Percentiles rank a stretch among this genome's conserved stretches.
phyloP scores from a whole-genome alignment of 2,329 filamentous ascomycete genomes.

The Endoconidiophora polonica region DNA sequence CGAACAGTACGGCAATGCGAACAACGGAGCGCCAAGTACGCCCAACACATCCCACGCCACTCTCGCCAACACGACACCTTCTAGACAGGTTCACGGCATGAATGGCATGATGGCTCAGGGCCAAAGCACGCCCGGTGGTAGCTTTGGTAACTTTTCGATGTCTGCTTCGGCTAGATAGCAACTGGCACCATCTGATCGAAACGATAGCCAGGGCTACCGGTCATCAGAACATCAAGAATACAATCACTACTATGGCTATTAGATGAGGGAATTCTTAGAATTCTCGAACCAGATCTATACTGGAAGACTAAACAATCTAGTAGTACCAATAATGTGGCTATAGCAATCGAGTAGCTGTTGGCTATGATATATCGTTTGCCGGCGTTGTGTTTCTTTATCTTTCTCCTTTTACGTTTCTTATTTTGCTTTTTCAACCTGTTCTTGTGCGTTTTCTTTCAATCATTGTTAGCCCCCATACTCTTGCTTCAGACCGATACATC shows the following conservation, averaged over 20 bases:
- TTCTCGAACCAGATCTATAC: too few species aligned
- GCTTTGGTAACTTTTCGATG: slow-evolving; percentile 58
- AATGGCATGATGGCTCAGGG: slow-evolving; percentile 44
- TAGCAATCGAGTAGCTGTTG: too few species aligned
- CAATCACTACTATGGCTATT: too few species aligned
- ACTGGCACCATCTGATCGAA: not conserved
- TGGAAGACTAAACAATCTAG: not conserved
- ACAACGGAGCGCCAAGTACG: slow-evolving; percentile 39
- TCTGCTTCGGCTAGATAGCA: slow-evolving; percentile 21
- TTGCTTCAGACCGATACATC: slow-evolving; percentile 5
- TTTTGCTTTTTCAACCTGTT: slow-evolving; percentile 8
- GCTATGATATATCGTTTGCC: not conserved
- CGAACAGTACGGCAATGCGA: slow-evolving; percentile 24
- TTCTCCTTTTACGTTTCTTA: slow-evolving; percentile 9
- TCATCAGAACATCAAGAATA: too few species aligned
- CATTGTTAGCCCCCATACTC: not conserved
- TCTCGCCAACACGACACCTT: slow-evolving; percentile 22
- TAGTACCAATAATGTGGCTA: not conserved
- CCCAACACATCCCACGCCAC: slow-evolving; percentile 49
- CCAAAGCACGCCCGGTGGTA: slow-evolving; percentile 62
- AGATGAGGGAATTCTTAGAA: too few species aligned
- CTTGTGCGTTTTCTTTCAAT: slow-evolving; percentile 5
- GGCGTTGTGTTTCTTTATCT: not conserved
- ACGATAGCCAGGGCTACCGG: too few species aligned
- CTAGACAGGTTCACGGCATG: slow-evolving; percentile 28